These are phyloP conservation scores for Cladosporium phlei DNA, from an alignment of 2,329 filamentous ascomycete genomes.

Conservation along the genomic window DNA sequence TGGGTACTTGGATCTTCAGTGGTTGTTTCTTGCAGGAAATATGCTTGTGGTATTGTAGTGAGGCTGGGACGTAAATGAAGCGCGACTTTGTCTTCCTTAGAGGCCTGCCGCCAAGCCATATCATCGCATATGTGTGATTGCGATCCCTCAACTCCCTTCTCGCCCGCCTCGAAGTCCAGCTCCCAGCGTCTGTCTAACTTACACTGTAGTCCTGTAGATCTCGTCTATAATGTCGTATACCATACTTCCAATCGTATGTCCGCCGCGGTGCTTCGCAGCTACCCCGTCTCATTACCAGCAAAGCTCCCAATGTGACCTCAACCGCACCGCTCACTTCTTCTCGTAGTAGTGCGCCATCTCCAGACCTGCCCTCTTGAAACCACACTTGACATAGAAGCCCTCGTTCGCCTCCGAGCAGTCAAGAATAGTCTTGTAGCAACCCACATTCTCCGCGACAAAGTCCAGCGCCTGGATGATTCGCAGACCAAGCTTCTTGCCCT, in stretches of 20 bases:
- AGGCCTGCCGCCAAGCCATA: too few relatives aligned
- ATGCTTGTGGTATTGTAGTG: too few relatives aligned
- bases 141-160: too few relatives aligned
- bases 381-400: slow-evolving; percentile 97
- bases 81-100: too few relatives aligned
- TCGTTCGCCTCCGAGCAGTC: slow-evolving; percentile 96
- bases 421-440: slow-evolving; percentile 95
- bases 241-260: not conserved
- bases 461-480: slow-evolving; percentile 92
- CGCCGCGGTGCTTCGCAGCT: too few relatives aligned
- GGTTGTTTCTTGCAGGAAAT: too few relatives aligned
- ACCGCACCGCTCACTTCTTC: slow-evolving; percentile 5
- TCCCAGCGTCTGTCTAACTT: not conserved
- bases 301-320: not conserved
- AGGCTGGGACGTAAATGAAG: too few relatives aligned
- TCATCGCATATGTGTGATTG: too few relatives aligned
- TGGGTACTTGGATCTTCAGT: too few relatives aligned
- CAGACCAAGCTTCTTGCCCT: slow-evolving; percentile 93
- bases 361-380: slow-evolving; percentile 82
- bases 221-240: slow-evolving; percentile 6
- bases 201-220: not conserved
- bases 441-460: slow-evolving; percentile 77
- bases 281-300: not conserved
- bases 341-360: slow-evolving; percentile 94
- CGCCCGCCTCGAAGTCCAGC: not conserved